Percentiles rank a stretch among this genome's conserved stretches.
phyloP scores from a whole-genome alignment of 805 yeast genomes.

The Danielia oregonensis region DNA sequence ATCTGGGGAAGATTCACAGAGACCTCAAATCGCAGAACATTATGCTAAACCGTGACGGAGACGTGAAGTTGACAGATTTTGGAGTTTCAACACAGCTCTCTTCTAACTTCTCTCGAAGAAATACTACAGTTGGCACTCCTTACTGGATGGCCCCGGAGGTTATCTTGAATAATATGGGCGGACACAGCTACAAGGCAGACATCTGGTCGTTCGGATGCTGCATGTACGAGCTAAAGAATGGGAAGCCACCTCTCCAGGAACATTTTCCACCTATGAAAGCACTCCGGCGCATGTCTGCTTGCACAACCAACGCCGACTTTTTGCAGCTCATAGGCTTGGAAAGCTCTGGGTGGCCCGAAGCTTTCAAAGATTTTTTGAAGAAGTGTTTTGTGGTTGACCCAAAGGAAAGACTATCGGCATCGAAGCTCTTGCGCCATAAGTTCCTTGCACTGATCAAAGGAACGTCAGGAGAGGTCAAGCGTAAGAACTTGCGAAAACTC shows the following conservation, averaged over 20 bases:
- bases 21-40: constrained; percentile 43
- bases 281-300: constrained; percentile 33
- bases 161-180: constrained; percentile 55
- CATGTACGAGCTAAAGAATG: constrained; percentile 65
- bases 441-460: constrained; percentile 22
- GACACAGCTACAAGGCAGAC: constrained; percentile 57
- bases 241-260: constrained; percentile 60
- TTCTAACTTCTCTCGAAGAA: constrained; percentile 39
- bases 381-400: constrained; percentile 36
- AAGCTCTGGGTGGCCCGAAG: constrained; percentile 16
- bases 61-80: constrained; percentile 42
- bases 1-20: constrained; percentile 71
- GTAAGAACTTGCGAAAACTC: constrained; percentile 23
- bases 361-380: constrained; percentile 28
- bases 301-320: constrained; percentile 29
- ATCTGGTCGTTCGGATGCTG: constrained; percentile 82
- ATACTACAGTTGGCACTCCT: constrained; percentile 53
- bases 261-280: constrained; percentile 43
- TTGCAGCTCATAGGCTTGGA: constrained; percentile 23
- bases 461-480: constrained; percentile 6
- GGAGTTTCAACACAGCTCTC: constrained; percentile 44
- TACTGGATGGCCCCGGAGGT: constrained; percentile 68
- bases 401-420: constrained; percentile 27
- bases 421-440: constrained; percentile 29
- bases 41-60: constrained; percentile 33